Evolutionary conservation across 352 stramenopile species (phyloP).

Genomic region (Globisporangium cystogenes): DNA sequence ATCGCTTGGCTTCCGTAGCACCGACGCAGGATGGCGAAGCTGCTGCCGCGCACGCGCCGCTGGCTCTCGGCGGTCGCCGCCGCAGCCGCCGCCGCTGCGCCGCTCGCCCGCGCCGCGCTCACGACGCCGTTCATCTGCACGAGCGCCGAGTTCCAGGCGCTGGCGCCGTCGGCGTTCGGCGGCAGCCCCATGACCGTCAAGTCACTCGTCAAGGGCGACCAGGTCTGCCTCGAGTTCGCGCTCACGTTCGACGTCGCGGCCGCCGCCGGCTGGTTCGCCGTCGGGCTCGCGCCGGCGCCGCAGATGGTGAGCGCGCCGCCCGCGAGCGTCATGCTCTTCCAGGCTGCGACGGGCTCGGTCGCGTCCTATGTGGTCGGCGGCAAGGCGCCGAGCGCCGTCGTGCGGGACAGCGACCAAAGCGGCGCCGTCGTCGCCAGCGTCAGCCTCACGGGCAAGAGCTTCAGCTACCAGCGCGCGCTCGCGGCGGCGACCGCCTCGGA

Average conservation of each 20-base stretch:
- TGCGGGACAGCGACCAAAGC: slow-evolving; percentile 29
- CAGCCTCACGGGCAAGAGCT: slow-evolving; percentile 31
- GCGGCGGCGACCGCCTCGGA: slow-evolving; percentile 39
- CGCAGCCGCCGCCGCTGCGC: too few species aligned
- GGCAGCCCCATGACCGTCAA: slow-evolving; percentile 56
- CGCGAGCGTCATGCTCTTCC: slow-evolving; percentile 73
- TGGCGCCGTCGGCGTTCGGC: slow-evolving; percentile 37
- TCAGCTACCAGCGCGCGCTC: slow-evolving; percentile 68
- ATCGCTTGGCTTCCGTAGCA: too few species aligned
- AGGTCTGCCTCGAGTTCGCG: slow-evolving; percentile 70
- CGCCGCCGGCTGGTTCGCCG: slow-evolving; percentile 49
- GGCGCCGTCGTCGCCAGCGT: slow-evolving; percentile 31
- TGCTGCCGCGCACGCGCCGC: too few species aligned
- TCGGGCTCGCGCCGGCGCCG: slow-evolving; percentile 35
- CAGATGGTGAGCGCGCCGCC: slow-evolving; percentile 70
- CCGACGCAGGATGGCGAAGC: too few species aligned
- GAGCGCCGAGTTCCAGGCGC: slow-evolving; percentile 45
- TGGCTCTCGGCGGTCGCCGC: too few species aligned
- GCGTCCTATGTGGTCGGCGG: slow-evolving; percentile 45
- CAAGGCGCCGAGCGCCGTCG: slow-evolving; percentile 34
- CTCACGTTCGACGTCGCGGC: slow-evolving; percentile 23
- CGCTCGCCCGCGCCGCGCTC: slow-evolving; percentile 1
- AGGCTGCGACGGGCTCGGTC: slow-evolving; percentile 25
- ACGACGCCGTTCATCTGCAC: slow-evolving; percentile 41
- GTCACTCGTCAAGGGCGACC: slow-evolving; percentile 43